Percentiles rank a stretch among this genome's conserved stretches.
Evolutionary conservation across 139 green algal genomes (phyloP).

Genomic region (Edaphochlamys debaryana): DNA sequence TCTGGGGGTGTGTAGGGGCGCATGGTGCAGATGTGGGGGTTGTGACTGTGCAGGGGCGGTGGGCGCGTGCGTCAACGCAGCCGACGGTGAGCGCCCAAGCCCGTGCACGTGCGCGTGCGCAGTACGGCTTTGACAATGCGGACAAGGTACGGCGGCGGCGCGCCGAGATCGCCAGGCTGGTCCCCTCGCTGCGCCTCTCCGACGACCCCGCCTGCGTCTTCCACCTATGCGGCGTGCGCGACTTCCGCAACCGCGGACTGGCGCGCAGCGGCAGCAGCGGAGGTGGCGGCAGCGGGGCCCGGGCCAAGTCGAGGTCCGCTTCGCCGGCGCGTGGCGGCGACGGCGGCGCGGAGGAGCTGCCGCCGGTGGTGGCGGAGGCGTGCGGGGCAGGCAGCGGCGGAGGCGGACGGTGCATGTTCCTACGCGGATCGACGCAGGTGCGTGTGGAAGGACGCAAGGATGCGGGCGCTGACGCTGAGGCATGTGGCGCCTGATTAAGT

Average conservation of each 20-base stretch:
- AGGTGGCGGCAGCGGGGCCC: background rate
- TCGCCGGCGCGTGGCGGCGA: background rate
- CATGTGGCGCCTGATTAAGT: too few relatives aligned
- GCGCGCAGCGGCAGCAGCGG: background rate
- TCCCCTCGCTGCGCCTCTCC: background rate
- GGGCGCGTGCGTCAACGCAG: too few relatives aligned
- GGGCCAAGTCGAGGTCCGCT: too few relatives aligned
- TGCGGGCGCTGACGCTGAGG: too few relatives aligned
- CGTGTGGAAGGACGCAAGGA: too few relatives aligned
- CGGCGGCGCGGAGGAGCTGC: background rate
- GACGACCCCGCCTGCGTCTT: slow-evolving; percentile 6
- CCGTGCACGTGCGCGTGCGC: too few relatives aligned
- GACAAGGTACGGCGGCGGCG: slow-evolving; percentile 21
- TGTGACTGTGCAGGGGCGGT: too few relatives aligned
- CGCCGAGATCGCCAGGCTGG: background rate
- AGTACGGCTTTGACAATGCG: slow-evolving; percentile 36
- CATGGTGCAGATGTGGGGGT: too few relatives aligned
- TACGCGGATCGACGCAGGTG: too few relatives aligned
- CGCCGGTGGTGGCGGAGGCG: background rate
- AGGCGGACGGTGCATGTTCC: background rate
- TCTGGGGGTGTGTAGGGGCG: too few relatives aligned
- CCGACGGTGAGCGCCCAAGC: too few relatives aligned
- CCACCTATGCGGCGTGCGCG: slow-evolving; percentile 26
- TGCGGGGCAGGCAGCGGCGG: background rate
- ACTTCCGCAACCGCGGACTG: background rate